Base-by-base conservation (phyloP, 768 basidiomycete species). In the Ramaria rubella region DNA sequence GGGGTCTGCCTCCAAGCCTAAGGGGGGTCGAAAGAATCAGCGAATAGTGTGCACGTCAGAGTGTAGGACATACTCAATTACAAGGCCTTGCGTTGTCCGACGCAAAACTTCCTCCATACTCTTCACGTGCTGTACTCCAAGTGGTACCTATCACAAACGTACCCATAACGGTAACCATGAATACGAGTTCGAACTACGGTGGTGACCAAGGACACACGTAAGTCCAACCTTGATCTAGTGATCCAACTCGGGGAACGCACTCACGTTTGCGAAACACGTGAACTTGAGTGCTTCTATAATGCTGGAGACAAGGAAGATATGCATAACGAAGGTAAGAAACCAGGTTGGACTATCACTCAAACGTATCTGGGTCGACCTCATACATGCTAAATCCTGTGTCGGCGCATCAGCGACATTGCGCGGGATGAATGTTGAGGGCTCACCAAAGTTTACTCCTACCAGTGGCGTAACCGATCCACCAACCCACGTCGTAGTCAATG, bases 251-350 rank as follows among this genome's bases (percentile, higher is more conserved):
- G 43, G 52, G 53, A 46, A 65, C 2, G 62, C 45, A n/a, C 59
- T 61, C 9, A 64, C 64, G 48, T 67, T 61, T 5, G 62, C 58
- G 51, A 61, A 63, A 64, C 65, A 65, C 59, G 65, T 67, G 52
- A 65, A 63, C n/a, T n/a, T n/a, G n/a, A n/a, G n/a, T 3, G 65
- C 64, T 46, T 67, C 65, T 19, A 64, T 52, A 42, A 67, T 64
- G 31, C 65, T 64, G 50, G 58, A 64, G 23, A 61, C 55, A 52
- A 17, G 12, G 49, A n/a, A 26, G 15, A 8, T 24, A 38, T 27
- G 34, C n/a, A 21, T n/a, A n/a, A n/a, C n/a, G n/a, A n/a, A n/a
- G n/a, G n/a, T n/a, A 5, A 29, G 19, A 30, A 17, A 51, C n/a
- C n/a, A n/a, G 23, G 19, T 6, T 31, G 8, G 9, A n/a, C 14